phyloP scores from a whole-genome alignment of 495 filamentous ascomycete genomes.

The Aspergillus saccharolyticus region DNA sequence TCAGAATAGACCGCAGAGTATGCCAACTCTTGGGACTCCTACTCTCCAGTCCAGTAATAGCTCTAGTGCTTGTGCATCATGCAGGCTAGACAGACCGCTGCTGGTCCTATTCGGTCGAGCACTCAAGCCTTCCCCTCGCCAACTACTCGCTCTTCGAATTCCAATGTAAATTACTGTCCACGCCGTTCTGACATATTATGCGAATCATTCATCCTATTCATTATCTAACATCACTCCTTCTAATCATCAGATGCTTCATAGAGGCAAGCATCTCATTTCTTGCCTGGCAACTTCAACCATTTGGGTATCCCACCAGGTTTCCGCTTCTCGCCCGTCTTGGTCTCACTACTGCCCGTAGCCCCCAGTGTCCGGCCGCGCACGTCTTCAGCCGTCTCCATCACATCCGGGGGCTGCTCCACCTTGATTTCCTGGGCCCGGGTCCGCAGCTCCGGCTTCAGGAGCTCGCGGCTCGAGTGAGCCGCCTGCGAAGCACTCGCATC shows the following conservation, averaged over 20 bases:
- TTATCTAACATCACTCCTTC: no score
- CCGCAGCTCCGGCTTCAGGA: slow-evolving; percentile 63
- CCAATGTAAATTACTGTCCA: no score
- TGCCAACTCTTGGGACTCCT: no score
- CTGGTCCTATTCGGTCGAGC: no score
- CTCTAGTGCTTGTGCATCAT: no score
- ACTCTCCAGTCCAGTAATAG: no score
- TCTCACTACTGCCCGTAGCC: slow-evolving; percentile 24
- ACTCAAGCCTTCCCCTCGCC: no score
- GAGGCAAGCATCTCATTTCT: slow-evolving; percentile 36
- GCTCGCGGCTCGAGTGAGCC: slow-evolving; percentile 30
- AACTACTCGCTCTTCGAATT: no score
- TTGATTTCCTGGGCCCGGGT: slow-evolving; percentile 62
- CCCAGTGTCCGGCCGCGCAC: slow-evolving; percentile 20
- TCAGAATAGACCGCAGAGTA: no score
- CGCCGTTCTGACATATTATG: no score
- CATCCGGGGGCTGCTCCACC: slow-evolving; percentile 43
- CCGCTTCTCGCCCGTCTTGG: slow-evolving; percentile 40
- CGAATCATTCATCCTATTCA: not conserved
- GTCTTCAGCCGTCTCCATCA: slow-evolving; percentile 40
- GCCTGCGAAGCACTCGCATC: slow-evolving; percentile 50
- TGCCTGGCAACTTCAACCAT: slow-evolving; percentile 63
- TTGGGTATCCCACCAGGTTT: slow-evolving; percentile 54
- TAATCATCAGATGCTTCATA: no score
- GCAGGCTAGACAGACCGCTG: no score